These are phyloP conservation scores for Lanmaoa rubissima DNA, from an alignment of 768 basidiomycete species.

Conservation along the genomic window DNA sequence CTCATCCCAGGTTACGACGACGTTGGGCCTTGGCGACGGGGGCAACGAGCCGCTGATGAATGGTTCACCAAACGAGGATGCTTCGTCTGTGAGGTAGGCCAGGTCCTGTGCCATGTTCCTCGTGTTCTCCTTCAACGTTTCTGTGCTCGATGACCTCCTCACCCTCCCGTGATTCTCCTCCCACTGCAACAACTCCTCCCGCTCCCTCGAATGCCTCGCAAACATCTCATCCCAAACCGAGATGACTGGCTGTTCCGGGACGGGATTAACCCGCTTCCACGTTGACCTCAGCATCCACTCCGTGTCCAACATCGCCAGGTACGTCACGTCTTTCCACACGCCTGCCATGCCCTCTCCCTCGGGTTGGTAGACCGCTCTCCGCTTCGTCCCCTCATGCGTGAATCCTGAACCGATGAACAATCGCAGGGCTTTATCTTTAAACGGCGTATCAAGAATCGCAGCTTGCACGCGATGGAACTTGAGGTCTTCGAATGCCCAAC, in stretches of 20 bases:
- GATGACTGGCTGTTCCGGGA: slow-evolving; percentile 27
- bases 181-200: slow-evolving; percentile 54
- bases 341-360: slow-evolving; percentile 34
- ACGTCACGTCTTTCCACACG: slow-evolving; percentile 60
- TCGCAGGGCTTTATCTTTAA: slow-evolving; percentile 42
- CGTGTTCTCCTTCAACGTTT: slow-evolving; percentile 37
- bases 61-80: slow-evolving; percentile 15
- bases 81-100: slow-evolving; percentile 17
- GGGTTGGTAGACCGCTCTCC: slow-evolving; percentile 50
- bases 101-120: slow-evolving; percentile 4
- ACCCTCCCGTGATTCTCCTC: slow-evolving; percentile 36
- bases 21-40: slow-evolving; percentile 18
- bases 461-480: slow-evolving; percentile 36
- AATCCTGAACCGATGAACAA: slow-evolving; percentile 55
- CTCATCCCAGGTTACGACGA: slow-evolving; percentile 13
- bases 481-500: slow-evolving; percentile 43
- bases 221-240: slow-evolving; percentile 65
- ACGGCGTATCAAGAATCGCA: slow-evolving; percentile 44
- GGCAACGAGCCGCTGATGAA: slow-evolving; percentile 19
- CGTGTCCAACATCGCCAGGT: slow-evolving; percentile 58
- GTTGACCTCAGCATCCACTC: slow-evolving; percentile 49
- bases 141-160: slow-evolving; percentile 39
- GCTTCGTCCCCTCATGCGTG: slow-evolving; percentile 59
- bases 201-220: slow-evolving; percentile 53
- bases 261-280: slow-evolving; percentile 9